Evolutionary conservation across 139 green algal genomes (phyloP).

Genomic region (Coccomyxa sp.): DNA sequence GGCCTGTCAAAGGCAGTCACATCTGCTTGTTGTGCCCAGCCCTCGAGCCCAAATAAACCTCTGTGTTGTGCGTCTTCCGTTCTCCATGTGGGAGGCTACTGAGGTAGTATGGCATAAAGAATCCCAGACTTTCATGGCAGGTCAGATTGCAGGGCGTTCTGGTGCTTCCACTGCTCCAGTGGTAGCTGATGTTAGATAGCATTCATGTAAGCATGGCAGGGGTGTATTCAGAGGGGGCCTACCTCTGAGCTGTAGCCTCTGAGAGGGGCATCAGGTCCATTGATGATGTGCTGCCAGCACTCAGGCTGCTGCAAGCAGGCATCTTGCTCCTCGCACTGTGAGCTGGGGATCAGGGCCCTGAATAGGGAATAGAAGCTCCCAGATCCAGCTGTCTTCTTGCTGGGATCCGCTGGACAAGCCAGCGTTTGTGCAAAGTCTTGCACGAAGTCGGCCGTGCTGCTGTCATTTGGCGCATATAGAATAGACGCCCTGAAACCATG

Average conservation of each 20-base stretch:
- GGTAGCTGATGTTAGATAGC: too few species aligned
- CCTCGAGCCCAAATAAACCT: too few species aligned
- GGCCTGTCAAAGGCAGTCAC: background rate
- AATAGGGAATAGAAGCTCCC: constrained; percentile 57
- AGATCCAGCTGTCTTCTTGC: constrained; percentile 22
- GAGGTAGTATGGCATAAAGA: too few species aligned
- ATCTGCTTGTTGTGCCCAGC: background rate
- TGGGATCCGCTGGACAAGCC: constrained; percentile 45
- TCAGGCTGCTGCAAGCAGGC: constrained; percentile 36
- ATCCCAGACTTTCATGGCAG: too few species aligned
- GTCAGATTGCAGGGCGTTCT: too few species aligned
- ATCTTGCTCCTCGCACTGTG: constrained; percentile 22
- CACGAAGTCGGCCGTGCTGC: constrained; percentile 20
- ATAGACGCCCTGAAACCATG: constrained; percentile 12
- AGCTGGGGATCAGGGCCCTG: constrained; percentile 1
- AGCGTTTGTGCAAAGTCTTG: constrained; percentile 36
- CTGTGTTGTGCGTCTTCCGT: too few species aligned
- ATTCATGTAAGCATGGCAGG: background rate
- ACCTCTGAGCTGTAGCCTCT: constrained; percentile 11
- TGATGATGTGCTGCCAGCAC: constrained; percentile 48
- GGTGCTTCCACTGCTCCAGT: too few species aligned
- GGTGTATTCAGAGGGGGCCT: background rate
- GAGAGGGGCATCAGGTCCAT: background rate
- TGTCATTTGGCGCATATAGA: constrained; percentile 48
- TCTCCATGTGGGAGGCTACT: too few species aligned